Percentiles rank a stretch among this genome's conserved stretches.
Evolutionary conservation across 495 filamentous ascomycete genomes (phyloP).

Genomic region (Amphirosellinia nigrospora): DNA sequence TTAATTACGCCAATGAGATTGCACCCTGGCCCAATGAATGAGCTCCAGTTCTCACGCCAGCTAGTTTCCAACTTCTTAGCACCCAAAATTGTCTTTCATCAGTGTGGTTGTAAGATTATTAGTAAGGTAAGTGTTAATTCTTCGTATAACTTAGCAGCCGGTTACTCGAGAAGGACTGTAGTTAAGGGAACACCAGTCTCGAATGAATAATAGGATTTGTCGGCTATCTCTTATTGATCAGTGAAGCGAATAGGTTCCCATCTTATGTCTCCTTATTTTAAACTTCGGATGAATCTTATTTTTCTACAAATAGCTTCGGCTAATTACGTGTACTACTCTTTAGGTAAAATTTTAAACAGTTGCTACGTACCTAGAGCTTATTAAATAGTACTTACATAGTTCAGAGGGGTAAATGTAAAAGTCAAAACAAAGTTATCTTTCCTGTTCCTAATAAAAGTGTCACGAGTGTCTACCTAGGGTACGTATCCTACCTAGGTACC

Average conservation of each 20-base stretch:
- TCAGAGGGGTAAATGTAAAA: neutral
- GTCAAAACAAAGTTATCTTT: neutral
- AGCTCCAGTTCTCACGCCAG: neutral
- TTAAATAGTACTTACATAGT: neutral
- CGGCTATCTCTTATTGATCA: neutral
- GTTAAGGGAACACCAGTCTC: neutral
- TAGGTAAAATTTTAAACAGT: neutral
- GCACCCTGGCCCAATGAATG: neutral
- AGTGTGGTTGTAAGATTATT: neutral
- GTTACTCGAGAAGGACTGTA: neutral
- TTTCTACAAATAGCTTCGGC: neutral
- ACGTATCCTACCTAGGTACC: too few species aligned
- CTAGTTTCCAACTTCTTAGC: neutral
- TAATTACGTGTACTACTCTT: neutral
- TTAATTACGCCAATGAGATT: neutral
- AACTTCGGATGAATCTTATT: neutral
- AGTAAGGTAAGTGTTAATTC: neutral
- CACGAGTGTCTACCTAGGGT: neutral
- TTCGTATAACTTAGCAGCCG: neutral
- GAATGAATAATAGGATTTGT: neutral
- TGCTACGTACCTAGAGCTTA: neutral
- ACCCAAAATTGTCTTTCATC: neutral
- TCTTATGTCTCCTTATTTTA: neutral
- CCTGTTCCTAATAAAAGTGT: neutral
- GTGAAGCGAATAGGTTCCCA: neutral